Conservation (phyloP, 371 early-diverging fungal species). For the Mortierella polycephala region DNA sequence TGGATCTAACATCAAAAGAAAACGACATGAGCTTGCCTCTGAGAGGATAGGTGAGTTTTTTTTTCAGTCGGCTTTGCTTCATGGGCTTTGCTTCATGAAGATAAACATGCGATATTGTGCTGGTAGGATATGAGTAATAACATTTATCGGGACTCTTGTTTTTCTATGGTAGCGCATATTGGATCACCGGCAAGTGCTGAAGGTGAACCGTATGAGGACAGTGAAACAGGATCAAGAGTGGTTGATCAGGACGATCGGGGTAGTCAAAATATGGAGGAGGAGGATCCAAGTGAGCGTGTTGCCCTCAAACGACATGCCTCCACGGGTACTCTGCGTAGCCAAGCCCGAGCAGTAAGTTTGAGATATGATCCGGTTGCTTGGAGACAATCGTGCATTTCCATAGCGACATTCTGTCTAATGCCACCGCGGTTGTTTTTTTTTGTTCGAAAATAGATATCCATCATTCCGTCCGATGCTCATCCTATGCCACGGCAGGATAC, state of each 20-base stretch:
- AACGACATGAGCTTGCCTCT: conserved; percentile 15
- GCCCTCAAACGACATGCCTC: conserved; percentile 47
- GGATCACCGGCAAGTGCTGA: conserved; percentile 25
- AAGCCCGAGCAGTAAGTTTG: conserved; percentile 16
- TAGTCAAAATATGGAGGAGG: conserved; percentile 22
- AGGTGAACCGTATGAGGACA: conserved; percentile 16
- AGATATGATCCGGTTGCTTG: neutral
- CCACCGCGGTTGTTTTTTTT: neutral
- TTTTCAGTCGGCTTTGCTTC: neutral
- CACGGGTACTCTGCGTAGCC: conserved; percentile 30
- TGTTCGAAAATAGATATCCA: neutral
- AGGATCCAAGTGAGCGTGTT: conserved; percentile 17
- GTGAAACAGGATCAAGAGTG: conserved; percentile 1
- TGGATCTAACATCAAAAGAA: conserved; percentile 21
- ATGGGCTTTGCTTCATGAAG: too few species aligned
- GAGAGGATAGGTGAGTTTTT: conserved; percentile 13
- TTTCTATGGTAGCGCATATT: conserved; percentile 9
- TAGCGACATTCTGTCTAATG: neutral
- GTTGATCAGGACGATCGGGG: conserved; percentile 4
- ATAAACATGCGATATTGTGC: too few species aligned
- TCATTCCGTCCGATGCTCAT: conserved; percentile 17
- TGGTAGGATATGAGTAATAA: neutral
- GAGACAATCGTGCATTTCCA: neutral
- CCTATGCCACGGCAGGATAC: conserved; percentile 11
- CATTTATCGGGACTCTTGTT: neutral